Conservation (phyloP, 805 yeast species). For the Pichia occidentalis region DNA sequence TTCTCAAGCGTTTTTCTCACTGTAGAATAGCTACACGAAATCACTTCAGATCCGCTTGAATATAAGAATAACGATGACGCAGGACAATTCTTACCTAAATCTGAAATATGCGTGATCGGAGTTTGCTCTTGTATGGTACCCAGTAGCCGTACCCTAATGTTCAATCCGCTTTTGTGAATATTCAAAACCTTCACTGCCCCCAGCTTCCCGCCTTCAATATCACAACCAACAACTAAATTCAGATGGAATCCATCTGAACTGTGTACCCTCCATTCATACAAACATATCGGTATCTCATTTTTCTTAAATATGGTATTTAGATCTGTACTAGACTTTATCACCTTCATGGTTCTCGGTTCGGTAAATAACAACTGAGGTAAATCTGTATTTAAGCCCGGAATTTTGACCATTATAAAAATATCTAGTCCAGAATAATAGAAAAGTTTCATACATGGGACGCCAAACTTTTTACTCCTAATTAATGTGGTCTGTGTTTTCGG, state of each 20-base stretch:
- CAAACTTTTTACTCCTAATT: neutral
- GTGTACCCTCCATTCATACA: slow-evolving; percentile 1
- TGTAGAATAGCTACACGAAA: neutral
- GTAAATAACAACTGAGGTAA: neutral
- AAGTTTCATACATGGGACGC: slow-evolving; percentile 1
- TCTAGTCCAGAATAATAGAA: neutral
- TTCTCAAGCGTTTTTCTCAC: slow-evolving; percentile 2
- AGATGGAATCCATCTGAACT: neutral
- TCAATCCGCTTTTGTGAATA: slow-evolving; percentile 16
- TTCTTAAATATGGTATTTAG: neutral
- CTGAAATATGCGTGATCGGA: slow-evolving; percentile 21
- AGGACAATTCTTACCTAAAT: neutral
- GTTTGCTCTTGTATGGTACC: slow-evolving; percentile 16
- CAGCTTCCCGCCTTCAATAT: slow-evolving; percentile 8
- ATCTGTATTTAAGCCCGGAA: neutral
- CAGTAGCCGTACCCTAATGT: slow-evolving; percentile 14
- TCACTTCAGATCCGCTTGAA: neutral
- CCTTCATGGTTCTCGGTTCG: slow-evolving; percentile 3
- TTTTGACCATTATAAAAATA: slow-evolving; percentile 2
- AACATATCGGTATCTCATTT: neutral
- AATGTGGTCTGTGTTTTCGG: neutral
- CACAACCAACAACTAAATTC: slow-evolving; percentile 30
- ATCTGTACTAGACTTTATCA: neutral
- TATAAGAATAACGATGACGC: neutral
- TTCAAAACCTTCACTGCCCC: slow-evolving; percentile 28